Conservation (phyloP, 352 stramenopile species). For the Globisporangium uncinulatum region DNA sequence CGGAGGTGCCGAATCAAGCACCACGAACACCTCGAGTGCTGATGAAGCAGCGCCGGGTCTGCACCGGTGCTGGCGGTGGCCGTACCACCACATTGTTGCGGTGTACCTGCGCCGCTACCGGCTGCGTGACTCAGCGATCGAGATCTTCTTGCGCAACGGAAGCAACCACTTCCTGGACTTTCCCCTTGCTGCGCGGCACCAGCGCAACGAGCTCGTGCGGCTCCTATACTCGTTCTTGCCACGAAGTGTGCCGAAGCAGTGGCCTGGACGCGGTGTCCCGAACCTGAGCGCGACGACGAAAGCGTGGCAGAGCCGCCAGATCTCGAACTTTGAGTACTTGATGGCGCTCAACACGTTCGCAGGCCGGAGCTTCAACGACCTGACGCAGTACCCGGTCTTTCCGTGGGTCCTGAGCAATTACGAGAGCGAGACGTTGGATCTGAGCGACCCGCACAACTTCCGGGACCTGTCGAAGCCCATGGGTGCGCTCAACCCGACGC, state of each 20-base stretch:
- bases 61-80: constrained; percentile 76
- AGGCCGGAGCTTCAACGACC: constrained; percentile 87
- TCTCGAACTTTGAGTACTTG: constrained; percentile 96
- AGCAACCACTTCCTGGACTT: constrained; percentile 83
- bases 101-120: constrained; percentile 81
- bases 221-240: constrained; percentile 77
- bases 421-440: constrained; percentile 55
- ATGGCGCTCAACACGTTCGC: constrained; percentile 92
- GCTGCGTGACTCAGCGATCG: constrained; percentile 73
- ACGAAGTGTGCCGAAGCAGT: constrained; percentile 66
- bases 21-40: neutral
- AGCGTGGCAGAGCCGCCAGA: constrained; percentile 72
- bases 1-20: neutral
- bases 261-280: constrained; percentile 48
- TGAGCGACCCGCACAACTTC: constrained; percentile 89
- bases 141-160: constrained; percentile 78
- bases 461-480: constrained; percentile 98
- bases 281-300: constrained; percentile 54
- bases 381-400: constrained; percentile 97
- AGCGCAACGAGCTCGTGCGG: constrained; percentile 72
- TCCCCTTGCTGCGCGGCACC: constrained; percentile 50
- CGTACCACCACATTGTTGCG: constrained; percentile 65
- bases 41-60: constrained; percentile 66
- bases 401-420: constrained; percentile 88
- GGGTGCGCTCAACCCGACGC: constrained; percentile 93